Conservation (phyloP, 352 stramenopile species). For the Plasmopara viticola region DNA sequence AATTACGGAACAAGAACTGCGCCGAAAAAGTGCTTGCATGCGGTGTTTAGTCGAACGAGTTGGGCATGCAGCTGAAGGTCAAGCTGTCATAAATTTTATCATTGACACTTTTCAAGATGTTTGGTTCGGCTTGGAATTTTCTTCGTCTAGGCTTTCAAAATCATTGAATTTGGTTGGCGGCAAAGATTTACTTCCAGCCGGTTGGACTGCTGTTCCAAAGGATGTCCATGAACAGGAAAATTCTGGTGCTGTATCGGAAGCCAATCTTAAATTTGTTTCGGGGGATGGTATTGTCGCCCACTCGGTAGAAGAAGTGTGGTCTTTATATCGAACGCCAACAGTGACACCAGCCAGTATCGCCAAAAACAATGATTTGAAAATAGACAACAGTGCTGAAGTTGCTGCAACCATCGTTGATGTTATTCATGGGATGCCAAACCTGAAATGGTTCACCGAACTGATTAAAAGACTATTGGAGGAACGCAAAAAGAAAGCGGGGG, state of each 20-base stretch:
- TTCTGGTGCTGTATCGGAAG: neutral
- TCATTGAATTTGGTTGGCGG: constrained; percentile 37
- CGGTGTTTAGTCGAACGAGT: constrained; percentile 69
- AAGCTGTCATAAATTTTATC: constrained; percentile 78
- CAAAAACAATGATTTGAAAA: constrained; percentile 54
- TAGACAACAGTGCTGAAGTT: constrained; percentile 51
- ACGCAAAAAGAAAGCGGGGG: constrained; percentile 10
- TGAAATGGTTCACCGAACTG: constrained; percentile 69
- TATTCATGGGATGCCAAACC: constrained; percentile 57
- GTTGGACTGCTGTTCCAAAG: constrained; percentile 34
- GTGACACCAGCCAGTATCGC: constrained; percentile 60
- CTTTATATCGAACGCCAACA: constrained; percentile 37
- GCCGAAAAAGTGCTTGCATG: constrained; percentile 60
- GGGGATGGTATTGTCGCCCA: constrained; percentile 41
- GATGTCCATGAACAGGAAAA: constrained; percentile 1
- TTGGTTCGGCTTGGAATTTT: constrained; percentile 72
- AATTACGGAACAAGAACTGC: constrained; percentile 30
- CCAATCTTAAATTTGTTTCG: constrained; percentile 42
- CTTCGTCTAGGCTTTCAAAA: constrained; percentile 18
- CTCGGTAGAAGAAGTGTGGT: constrained; percentile 61
- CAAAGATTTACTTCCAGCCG: constrained; percentile 38
- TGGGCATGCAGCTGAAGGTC: constrained; percentile 61
- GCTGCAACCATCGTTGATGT: constrained; percentile 74
- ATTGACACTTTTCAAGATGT: constrained; percentile 83
- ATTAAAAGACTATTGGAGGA: constrained; percentile 52